Evolutionary conservation across 768 basidiomycete species (phyloP), one percentile per base, ranked within the genome.

Genomic region (Boletus reticulatus): DNA sequence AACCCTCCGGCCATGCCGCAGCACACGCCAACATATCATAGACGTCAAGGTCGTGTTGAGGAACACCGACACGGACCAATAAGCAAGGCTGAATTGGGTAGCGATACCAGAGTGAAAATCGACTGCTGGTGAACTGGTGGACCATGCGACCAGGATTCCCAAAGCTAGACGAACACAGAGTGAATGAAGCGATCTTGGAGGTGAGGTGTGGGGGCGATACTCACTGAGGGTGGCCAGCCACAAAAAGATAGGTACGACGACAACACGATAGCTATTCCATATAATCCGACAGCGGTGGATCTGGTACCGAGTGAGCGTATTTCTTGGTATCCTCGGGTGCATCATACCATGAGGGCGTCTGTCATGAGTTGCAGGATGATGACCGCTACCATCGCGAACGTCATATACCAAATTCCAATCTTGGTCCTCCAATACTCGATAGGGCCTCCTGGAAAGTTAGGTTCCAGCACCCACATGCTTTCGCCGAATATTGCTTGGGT

Each of bases 391-490:
- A 42, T 27, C 8, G 16, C 69, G 41, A 68, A 60, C 1, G 64
- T 66, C 45, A 58, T 38, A 37, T 71, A 71, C 66, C 73, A 72
- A 8, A 50, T 48, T 1, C 64, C 58, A 16, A 61, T 49, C 29
- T 72, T 43, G 10, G 62, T 46, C 14, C 42, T 52, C 46, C 73
- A 65, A 53, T 75, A 79, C 3, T 57, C 67, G 8, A 58, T 51
- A 27, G 69, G 68, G 3, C 76, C 76, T 0, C 75, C 75, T 17
- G 74, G 74, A 48, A 66, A 73, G 16, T 63, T 27, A 0, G 56
- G 17, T n/a, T 75, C 53, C 1, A 68, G 34, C 17, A 78, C 56
- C 77, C 77, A 78, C 62, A 73, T 69, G 20, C 67, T 50, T 56
- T 71, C 58, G 7, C 67, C 67, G n/a, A 71, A 68, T 4, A 67